These are phyloP conservation scores for Alopecurus myosuroides DNA, from an alignment of 176 grass and related monocot species.

Conservation along the genomic window DNA sequence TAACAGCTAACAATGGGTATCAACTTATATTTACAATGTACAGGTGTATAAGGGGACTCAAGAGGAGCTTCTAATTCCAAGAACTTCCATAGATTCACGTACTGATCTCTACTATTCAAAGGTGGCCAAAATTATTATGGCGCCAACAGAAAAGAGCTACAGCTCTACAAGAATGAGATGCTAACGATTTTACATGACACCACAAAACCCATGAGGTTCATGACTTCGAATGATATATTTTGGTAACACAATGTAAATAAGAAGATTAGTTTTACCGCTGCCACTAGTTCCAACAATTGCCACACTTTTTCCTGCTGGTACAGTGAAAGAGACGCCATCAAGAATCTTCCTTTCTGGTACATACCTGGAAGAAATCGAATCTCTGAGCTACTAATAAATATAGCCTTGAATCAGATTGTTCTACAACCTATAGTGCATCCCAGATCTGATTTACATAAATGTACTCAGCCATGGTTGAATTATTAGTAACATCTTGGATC, in stretches of 20 bases:
- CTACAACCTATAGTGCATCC: slow-evolving; percentile 13
- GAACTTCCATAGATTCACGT: background rate
- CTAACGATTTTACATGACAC: background rate
- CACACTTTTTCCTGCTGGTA: slow-evolving; percentile 84
- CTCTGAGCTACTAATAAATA: slow-evolving; percentile 21
- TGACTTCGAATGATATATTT: slow-evolving; percentile 6
- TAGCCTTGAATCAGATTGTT: background rate
- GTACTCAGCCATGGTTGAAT: background rate
- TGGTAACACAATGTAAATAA: background rate
- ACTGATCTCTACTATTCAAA: background rate
- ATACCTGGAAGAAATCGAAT: slow-evolving; percentile 71
- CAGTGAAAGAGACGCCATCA: slow-evolving; percentile 78
- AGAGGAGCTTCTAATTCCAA: slow-evolving; percentile 9
- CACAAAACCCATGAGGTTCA: background rate
- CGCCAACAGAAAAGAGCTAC: background rate
- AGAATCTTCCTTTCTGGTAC: slow-evolving; percentile 89
- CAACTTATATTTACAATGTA: background rate
- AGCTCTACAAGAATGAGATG: background rate
- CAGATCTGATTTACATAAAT: slow-evolving; percentile 4
- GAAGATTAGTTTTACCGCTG: slow-evolving; percentile 55
- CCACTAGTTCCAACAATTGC: slow-evolving; percentile 98
- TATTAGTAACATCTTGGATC: background rate
- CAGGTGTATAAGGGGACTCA: background rate
- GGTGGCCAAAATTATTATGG: background rate
- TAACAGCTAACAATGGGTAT: background rate